Conservation (phyloP, 352 stramenopile genomes). For the Paralagenidium karlingii region DNA sequence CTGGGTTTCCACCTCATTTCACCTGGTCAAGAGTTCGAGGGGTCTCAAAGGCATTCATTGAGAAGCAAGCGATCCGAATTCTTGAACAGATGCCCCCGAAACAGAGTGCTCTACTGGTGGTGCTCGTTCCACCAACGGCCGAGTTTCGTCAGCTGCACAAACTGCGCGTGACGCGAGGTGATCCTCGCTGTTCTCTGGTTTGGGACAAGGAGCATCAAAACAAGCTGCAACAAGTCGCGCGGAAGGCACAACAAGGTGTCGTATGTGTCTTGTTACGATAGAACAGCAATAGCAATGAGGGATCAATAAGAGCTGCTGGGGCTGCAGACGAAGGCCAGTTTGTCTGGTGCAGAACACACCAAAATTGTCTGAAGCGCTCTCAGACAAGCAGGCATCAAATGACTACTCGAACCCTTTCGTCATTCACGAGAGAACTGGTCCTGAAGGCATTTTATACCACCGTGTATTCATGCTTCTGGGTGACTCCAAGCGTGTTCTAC, state of each 20-base stretch:
- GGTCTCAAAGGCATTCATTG: slow-evolving; percentile 26
- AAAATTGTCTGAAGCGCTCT: no score
- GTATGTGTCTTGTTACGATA: slow-evolving; percentile 44
- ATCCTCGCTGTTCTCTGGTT: slow-evolving; percentile 57
- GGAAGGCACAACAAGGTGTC: slow-evolving; percentile 35
- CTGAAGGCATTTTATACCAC: no score
- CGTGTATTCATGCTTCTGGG: no score
- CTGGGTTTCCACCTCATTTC: slow-evolving; percentile 64
- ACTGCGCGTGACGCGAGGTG: slow-evolving; percentile 53
- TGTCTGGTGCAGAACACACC: no score
- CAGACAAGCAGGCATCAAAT: no score
- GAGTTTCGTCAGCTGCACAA: slow-evolving; percentile 64
- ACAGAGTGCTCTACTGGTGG: slow-evolving; percentile 36
- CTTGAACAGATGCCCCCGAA: slow-evolving; percentile 27
- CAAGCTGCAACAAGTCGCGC: slow-evolving; percentile 30
- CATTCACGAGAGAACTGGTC: no score
- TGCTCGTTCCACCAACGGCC: slow-evolving; percentile 31
- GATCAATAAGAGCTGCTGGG: no score
- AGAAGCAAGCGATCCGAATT: slow-evolving; percentile 18
- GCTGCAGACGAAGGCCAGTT: no score
- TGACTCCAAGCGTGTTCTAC: no score
- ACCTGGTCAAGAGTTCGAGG: slow-evolving; percentile 57
- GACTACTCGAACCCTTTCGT: no score
- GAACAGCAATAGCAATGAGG: no score
- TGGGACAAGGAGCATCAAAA: slow-evolving; percentile 69